phyloP scores from a whole-genome alignment of 129 eudicot genomes.

The Scalesia atractyloides region DNA sequence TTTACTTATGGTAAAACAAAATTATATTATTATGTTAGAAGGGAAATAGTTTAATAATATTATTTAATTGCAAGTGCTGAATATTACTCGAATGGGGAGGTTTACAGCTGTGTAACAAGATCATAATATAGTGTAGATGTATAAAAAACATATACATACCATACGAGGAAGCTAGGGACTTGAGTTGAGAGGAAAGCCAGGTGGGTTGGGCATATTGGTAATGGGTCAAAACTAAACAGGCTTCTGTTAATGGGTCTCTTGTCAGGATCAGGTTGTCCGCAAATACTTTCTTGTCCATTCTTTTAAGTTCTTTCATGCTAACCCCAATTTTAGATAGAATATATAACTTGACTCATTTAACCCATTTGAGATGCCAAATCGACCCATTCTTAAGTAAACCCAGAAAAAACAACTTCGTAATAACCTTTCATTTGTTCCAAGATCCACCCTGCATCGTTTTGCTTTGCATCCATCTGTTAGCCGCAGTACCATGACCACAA shows the following conservation, averaged over 20 bases:
- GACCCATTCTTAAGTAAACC: no score
- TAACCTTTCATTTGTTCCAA: constrained; percentile 88
- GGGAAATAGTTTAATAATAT: no score
- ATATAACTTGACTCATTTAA: no score
- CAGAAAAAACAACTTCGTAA: no score
- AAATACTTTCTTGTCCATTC: neutral
- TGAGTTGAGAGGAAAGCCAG: neutral
- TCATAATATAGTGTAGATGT: neutral
- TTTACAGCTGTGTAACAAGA: neutral
- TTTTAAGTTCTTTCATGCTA: neutral
- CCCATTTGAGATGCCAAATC: no score
- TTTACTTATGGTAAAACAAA: neutral
- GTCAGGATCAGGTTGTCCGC: neutral
- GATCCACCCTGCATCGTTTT: constrained; percentile 89
- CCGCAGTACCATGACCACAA: constrained; percentile 92
- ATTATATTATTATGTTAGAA: no score
- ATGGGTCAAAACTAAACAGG: neutral
- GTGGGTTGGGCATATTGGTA: neutral
- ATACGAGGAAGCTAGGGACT: neutral
- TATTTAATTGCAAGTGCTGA: constrained; percentile 50
- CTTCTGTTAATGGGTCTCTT: neutral
- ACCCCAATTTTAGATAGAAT: constrained; percentile 46
- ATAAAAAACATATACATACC: neutral
- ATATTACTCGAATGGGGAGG: constrained; percentile 11
- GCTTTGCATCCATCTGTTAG: constrained; percentile 95